Base-by-base conservation (phyloP, 257 asterid genomes). In the Scutellaria baicalensis region DNA sequence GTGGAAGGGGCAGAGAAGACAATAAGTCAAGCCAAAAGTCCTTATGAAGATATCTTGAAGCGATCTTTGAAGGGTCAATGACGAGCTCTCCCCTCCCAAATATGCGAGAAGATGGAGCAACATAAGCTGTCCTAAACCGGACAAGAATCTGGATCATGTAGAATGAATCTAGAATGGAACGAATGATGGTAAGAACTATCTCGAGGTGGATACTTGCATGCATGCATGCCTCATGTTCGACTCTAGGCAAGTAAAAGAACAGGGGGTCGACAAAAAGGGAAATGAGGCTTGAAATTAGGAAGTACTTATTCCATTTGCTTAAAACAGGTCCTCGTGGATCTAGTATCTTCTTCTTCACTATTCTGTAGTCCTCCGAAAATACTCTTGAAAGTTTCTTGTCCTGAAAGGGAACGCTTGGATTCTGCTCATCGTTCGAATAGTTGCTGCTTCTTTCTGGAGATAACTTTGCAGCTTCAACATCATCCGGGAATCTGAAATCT, bases 1-100 rank as follows among this genome's bases (percentile, higher is more conserved):
- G 96, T 12, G 96, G 93, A 65, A 89, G 84, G n/a, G 96, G 96
- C 13, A 89, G 83, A 18, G 90, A 82, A 1, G 91, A 86, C 64
- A 89, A 62, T 0, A 82, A 5, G 42, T 89, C 93, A 12, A 86
- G 56, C 81, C 83, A 83, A 67, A 89, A 86, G 62, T 81, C 85
- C 18, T 56, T 83, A 2, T 77, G 71, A 6, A 86, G 74, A 71
- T 89, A 89, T 68, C 84, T 80, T 0, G 83, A 78, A 49, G 89
- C 85, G 13, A 86, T 85, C 80, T 78, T 86, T 3, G 81, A 68
- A 57, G 91, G 56, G 71, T 87, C 88, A 21, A 89, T 73, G 48
- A 86, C 93, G 6, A 89, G 88, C 64, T 89, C 93, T 38, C 91
- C 91, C 71, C 93, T 70, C 40, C 96, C 96, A 74, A 70, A 86